Conservation (phyloP, 116 monocot genomes). For the Cymodocea nodosa region DNA sequence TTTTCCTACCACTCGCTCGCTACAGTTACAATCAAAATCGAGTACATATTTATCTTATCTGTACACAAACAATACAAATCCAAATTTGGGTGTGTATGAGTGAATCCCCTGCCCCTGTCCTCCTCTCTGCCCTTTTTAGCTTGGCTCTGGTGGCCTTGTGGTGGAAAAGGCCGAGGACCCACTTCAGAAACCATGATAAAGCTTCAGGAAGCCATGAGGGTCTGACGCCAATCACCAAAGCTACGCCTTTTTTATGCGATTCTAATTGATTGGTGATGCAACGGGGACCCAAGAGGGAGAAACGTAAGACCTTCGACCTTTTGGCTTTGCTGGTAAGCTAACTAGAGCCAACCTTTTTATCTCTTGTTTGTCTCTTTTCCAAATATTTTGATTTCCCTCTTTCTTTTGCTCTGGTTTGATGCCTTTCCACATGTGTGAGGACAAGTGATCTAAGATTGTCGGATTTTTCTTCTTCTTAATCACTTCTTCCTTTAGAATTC, state of each 20-base stretch:
- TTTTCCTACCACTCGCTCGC: not conserved
- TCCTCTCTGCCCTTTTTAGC: not conserved
- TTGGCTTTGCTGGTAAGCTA: not conserved
- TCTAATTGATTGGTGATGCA: constrained; percentile 5
- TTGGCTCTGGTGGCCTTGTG: not conserved
- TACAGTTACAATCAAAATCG: not conserved
- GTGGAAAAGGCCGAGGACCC: constrained; percentile 3
- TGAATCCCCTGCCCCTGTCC: not conserved
- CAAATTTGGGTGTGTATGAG: constrained; percentile 1
- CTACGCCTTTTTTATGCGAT: not conserved
- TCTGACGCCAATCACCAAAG: constrained; percentile 5
- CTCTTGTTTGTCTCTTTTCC: not conserved
- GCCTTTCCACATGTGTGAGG: not conserved
- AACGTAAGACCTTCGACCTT: not conserved
- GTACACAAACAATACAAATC: not conserved
- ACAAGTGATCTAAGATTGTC: not conserved
- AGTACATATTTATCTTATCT: not conserved
- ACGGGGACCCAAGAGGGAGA: constrained; percentile 1
- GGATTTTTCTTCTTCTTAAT: not conserved
- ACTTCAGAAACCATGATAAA: constrained; percentile 1
- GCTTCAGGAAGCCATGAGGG: not conserved
- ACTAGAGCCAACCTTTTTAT: not conserved
- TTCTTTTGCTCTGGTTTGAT: no score
- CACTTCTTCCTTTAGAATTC: not conserved
- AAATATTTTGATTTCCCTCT: not conserved